Evolutionary conservation across 805 yeast species (phyloP).

Genomic region (Candida boleticola): DNA sequence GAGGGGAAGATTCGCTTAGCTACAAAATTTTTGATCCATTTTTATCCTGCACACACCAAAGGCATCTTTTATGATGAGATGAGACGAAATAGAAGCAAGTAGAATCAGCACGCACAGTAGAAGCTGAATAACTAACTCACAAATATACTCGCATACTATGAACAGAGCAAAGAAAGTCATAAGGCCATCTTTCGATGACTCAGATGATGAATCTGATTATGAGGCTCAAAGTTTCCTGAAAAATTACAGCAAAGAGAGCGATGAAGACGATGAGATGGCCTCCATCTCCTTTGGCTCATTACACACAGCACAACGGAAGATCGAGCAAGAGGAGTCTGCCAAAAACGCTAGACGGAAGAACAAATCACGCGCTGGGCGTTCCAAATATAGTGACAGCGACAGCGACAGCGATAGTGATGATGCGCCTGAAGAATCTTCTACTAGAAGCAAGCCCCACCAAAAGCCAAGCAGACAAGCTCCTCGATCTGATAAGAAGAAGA

Average conservation of each 20-base stretch:
- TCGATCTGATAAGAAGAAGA: constrained; percentile 24
- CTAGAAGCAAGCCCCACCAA: neutral
- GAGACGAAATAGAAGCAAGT: too few species aligned
- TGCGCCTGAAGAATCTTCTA: constrained; percentile 13
- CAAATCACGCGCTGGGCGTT: too few species aligned
- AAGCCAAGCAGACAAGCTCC: neutral
- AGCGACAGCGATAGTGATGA: constrained; percentile 14
- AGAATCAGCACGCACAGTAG: too few species aligned
- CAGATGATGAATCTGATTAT: constrained; percentile 10
- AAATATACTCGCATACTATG: neutral
- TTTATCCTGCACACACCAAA: too few species aligned
- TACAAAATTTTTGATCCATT: too few species aligned
- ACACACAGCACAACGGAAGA: constrained; percentile 55
- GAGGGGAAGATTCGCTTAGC: too few species aligned
- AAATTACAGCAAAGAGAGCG: constrained; percentile 4
- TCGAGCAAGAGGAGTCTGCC: constrained; percentile 19
- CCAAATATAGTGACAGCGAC: constrained; percentile 14
- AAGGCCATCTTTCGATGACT: constrained; percentile 18
- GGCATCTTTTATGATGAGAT: too few species aligned
- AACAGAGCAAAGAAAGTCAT: constrained; percentile 4
- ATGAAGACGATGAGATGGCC: constrained; percentile 45
- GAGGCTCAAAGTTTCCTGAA: constrained; percentile 7
- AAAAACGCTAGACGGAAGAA: constrained; percentile 12
- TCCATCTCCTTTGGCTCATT: constrained; percentile 65
- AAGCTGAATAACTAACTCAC: too few species aligned